phyloP scores from a whole-genome alignment of 805 yeast species.

The Yarrowia hollandica region DNA sequence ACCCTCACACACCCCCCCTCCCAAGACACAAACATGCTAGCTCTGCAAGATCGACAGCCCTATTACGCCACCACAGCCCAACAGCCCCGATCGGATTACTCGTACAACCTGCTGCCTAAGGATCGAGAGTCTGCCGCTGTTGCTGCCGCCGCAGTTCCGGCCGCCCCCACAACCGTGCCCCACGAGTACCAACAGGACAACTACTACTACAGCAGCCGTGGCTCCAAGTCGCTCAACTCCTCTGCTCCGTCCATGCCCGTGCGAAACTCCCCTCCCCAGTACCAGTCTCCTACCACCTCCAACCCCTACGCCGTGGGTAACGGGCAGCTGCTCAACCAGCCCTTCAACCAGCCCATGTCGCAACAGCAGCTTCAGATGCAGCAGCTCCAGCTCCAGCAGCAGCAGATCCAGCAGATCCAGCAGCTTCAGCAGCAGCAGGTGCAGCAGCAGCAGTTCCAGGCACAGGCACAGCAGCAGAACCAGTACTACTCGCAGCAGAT shows the following conservation, averaged over 20 bases:
- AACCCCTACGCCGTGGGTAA: slow-evolving; percentile 33
- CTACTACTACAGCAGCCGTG: slow-evolving; percentile 10
- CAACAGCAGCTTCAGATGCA: slow-evolving; percentile 54
- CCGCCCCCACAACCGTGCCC: background rate
- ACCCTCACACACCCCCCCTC: background rate
- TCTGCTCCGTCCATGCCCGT: slow-evolving; percentile 6
- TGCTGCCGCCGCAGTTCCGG: background rate
- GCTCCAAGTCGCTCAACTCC: slow-evolving; percentile 3
- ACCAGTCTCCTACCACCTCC: slow-evolving; percentile 23
- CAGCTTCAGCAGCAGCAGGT: slow-evolving; percentile 29
- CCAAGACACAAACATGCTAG: no score
- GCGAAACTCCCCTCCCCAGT: slow-evolving; percentile 3
- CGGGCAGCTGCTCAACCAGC: slow-evolving; percentile 45
- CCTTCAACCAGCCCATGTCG: slow-evolving; percentile 57
- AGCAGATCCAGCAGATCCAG: slow-evolving; percentile 34
- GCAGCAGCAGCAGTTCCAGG: slow-evolving; percentile 27
- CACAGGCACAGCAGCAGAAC: slow-evolving; percentile 17
- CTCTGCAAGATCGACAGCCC: slow-evolving; percentile 26
- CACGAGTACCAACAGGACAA: slow-evolving; percentile 25
- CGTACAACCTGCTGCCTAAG: slow-evolving; percentile 23
- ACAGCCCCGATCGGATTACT: slow-evolving; percentile 25
- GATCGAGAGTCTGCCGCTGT: background rate
- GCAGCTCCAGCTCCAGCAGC: slow-evolving; percentile 69
- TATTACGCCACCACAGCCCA: slow-evolving; percentile 10
- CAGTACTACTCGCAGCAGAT: slow-evolving; percentile 23